Percentiles rank a stretch among this genome's conserved stretches.
Evolutionary conservation across 1,139 yeast genomes (phyloP).

Genomic region (Nematodospora anomalae): DNA sequence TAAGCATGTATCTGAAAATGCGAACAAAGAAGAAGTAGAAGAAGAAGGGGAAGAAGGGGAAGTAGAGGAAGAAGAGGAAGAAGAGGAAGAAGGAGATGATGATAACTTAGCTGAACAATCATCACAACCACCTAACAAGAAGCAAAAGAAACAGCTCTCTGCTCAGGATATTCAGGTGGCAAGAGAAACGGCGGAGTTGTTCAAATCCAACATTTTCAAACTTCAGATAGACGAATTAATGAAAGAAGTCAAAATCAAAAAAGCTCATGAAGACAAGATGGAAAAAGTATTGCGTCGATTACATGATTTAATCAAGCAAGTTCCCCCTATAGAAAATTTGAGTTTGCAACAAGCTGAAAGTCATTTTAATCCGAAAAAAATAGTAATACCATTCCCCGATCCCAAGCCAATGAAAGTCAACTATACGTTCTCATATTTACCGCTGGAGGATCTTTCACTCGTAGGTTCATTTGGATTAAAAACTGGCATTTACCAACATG

Average conservation of each 20-base stretch:
- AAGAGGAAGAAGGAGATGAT: conserved; percentile 17
- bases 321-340: conserved; percentile 55
- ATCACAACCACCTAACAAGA: conserved; percentile 30
- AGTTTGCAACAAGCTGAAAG: conserved; percentile 54
- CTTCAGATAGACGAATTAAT: conserved; percentile 89
- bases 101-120: conserved; percentile 16
- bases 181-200: conserved; percentile 88
- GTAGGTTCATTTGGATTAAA: conserved; percentile 90
- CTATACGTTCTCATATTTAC: conserved; percentile 65
- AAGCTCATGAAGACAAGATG: conserved; percentile 60
- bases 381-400: conserved; percentile 82
- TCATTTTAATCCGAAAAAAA: conserved; percentile 46
- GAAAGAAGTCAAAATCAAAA: conserved; percentile 74
- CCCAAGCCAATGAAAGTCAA: conserved; percentile 75
- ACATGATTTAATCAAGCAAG: conserved; percentile 63
- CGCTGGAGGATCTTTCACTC: conserved; percentile 77
- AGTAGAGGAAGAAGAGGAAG: conserved; percentile 15
- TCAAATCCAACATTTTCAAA: conserved; percentile 92
- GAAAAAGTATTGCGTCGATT: conserved; percentile 79
- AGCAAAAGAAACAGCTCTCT: conserved; percentile 46
- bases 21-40: conserved; percentile 8
- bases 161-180: conserved; percentile 91
- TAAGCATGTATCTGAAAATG: conserved; percentile 8
- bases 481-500: conserved; percentile 55
- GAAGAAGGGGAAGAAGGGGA: conserved; percentile 6